A percentile compares a stretch with the other conserved stretches of the same genome.
These are phyloP conservation scores for Xylaria sp. DNA, from an alignment of 2,329 filamentous ascomycete genomes.

Conservation along the genomic window DNA sequence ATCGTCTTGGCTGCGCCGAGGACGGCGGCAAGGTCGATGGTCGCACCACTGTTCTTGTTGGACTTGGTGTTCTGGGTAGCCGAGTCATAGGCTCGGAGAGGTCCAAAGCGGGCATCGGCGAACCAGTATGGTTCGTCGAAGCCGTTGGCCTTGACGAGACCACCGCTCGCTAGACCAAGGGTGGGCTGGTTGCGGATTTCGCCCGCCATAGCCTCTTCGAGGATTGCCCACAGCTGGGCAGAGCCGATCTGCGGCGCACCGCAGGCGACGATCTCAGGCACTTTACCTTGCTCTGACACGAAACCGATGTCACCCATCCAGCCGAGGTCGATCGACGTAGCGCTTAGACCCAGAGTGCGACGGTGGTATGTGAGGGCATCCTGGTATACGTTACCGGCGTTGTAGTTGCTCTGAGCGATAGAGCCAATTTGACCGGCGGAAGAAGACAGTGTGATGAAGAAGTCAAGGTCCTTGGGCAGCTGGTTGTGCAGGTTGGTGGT, in stretches of 20 bases:
- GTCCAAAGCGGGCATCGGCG: conserved; percentile 46
- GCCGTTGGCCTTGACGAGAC: conserved; percentile 45
- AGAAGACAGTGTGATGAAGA: conserved; percentile 48
- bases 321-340: conserved; percentile 46
- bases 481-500: conserved; percentile 46
- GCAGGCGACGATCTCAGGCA: conserved; percentile 46
- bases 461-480: conserved; percentile 48
- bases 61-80: conserved; percentile 33
- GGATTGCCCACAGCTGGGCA: conserved; percentile 43
- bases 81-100: conserved; percentile 44
- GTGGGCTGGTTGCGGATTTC: conserved; percentile 45
- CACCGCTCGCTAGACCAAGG: conserved; percentile 46
- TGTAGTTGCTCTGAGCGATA: conserved; percentile 49
- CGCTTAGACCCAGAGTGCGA: conserved; percentile 43
- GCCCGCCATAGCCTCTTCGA: conserved; percentile 44
- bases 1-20: conserved; percentile 41
- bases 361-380: conserved; percentile 47
- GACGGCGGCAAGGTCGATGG: conserved; percentile 41
- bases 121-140: conserved; percentile 50
- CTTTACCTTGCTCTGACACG: conserved; percentile 46
- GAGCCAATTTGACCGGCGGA: conserved; percentile 48
- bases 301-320: conserved; percentile 48
- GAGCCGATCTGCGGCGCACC: conserved; percentile 45
- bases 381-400: conserved; percentile 48
- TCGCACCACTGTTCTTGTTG: conserved; percentile 36